Conservation (phyloP, 2,329 filamentous ascomycete genomes). For the Fusarium sp. region DNA sequence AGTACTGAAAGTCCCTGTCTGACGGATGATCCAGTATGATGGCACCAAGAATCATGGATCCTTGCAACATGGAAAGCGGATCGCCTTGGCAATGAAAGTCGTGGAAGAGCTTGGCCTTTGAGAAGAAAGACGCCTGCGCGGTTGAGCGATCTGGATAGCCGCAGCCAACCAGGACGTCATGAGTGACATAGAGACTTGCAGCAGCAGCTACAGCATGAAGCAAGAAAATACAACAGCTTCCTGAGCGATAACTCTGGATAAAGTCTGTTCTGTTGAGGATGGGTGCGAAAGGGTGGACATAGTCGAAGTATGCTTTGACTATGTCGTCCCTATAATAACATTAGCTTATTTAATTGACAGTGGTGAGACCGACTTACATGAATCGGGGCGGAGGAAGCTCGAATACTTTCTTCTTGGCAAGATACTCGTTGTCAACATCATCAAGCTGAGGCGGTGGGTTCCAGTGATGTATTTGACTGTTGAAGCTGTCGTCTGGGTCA, state of each 20-base stretch:
- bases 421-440: slow-evolving; percentile 21
- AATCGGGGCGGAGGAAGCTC: slow-evolving; percentile 9
- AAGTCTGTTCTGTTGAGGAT: slow-evolving; percentile 16
- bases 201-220: slow-evolving; percentile 3
- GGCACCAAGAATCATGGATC: slow-evolving; percentile 10
- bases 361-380: background rate
- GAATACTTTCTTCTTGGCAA: slow-evolving; percentile 29
- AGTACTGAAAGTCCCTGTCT: slow-evolving; percentile 30
- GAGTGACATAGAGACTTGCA: background rate
- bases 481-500: background rate
- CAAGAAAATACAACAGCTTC: slow-evolving; percentile 17
- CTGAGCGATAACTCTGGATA: slow-evolving; percentile 2
- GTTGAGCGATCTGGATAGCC: slow-evolving; percentile 8
- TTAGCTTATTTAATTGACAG: fast-evolving
- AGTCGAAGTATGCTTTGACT: slow-evolving; percentile 23
- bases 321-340: background rate
- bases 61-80: slow-evolving; percentile 15
- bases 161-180: slow-evolving; percentile 15
- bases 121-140: slow-evolving; percentile 20
- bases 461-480: slow-evolving; percentile 8
- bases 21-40: slow-evolving; percentile 22
- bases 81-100: slow-evolving; percentile 25
- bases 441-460: slow-evolving; percentile 6
- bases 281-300: slow-evolving; percentile 21
- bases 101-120: slow-evolving; percentile 31